Evolutionary conservation across 169 alveolate species (phyloP).

Genomic region (Cryptosporidium parvum): DNA sequence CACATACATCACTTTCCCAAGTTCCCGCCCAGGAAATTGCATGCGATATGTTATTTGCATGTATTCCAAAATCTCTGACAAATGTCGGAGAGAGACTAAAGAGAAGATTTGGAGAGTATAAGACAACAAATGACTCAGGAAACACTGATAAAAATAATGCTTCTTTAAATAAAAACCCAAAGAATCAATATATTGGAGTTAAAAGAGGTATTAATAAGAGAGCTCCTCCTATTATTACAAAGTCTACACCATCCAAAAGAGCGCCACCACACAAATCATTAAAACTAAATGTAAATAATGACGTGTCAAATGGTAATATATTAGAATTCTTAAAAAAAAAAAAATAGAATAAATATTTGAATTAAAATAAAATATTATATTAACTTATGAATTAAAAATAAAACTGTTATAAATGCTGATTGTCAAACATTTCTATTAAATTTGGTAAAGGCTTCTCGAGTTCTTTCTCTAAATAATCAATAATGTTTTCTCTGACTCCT

Average conservation of each 20-base stretch:
- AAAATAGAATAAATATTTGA: background rate
- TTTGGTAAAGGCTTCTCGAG: conserved; percentile 48
- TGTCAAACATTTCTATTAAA: conserved; percentile 22
- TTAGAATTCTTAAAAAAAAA: background rate
- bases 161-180: background rate
- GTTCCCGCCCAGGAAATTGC: conserved; percentile 61
- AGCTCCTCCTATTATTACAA: background rate
- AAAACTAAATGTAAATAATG: background rate
- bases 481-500: conserved; percentile 45
- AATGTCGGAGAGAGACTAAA: conserved; percentile 20
- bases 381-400: background rate
- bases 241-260: background rate
- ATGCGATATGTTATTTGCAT: conserved; percentile 41
- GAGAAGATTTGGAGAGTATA: conserved; percentile 47
- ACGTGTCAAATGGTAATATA: conserved; percentile 11
- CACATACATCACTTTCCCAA: background rate
- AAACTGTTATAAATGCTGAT: background rate
- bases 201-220: conserved; percentile 9
- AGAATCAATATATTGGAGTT: conserved; percentile 16
- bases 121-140: background rate
- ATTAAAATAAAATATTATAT: background rate
- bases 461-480: conserved; percentile 44
- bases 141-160: background rate
- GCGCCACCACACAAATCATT: conserved; percentile 9
- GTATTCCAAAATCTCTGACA: conserved; percentile 31